A percentile compares a stretch with the other conserved stretches of the same genome.
Conservation (phyloP, 768 basidiomycete species). For the Lyophyllum semitale region DNA sequence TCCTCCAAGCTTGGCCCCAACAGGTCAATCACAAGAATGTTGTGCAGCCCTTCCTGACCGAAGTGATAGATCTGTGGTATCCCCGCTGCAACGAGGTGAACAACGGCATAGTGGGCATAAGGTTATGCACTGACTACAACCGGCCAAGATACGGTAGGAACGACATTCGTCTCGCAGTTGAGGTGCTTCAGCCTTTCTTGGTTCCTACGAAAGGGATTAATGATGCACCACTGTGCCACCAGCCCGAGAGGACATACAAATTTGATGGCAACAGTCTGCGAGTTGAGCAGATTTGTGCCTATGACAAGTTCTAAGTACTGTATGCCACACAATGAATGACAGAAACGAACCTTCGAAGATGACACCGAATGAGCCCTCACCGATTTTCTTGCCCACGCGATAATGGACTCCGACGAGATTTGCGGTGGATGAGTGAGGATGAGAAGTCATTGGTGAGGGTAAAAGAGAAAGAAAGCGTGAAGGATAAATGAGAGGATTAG, state of each 20-base stretch:
- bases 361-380: conserved; percentile 98
- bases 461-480: conserved; percentile 24
- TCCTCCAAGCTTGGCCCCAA: conserved; percentile 97
- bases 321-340: not conserved
- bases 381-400: conserved; percentile 98
- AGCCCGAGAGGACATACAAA: conserved; percentile 70
- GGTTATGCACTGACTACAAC: conserved; percentile 70
- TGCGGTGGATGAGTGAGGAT: conserved; percentile 61
- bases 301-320: conserved; percentile 13
- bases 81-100: conserved; percentile 60
- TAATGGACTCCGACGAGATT: conserved; percentile 96
- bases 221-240: conserved; percentile 10
- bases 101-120: conserved; percentile 13
- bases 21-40: conserved; percentile 97
- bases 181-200: conserved; percentile 93
- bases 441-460: conserved; percentile 51
- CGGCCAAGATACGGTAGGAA: conserved; percentile 88
- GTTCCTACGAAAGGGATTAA: conserved; percentile 58
- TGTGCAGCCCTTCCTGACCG: conserved; percentile 97
- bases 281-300: conserved; percentile 98
- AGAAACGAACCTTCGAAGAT: conserved; percentile 75
- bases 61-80: conserved; percentile 99
- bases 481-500: conserved; percentile 27
- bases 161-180: conserved; percentile 98
- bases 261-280: conserved; percentile 99